phyloP scores from a whole-genome alignment of 2,329 filamentous ascomycete species.

The Diaporthe amygdali region DNA sequence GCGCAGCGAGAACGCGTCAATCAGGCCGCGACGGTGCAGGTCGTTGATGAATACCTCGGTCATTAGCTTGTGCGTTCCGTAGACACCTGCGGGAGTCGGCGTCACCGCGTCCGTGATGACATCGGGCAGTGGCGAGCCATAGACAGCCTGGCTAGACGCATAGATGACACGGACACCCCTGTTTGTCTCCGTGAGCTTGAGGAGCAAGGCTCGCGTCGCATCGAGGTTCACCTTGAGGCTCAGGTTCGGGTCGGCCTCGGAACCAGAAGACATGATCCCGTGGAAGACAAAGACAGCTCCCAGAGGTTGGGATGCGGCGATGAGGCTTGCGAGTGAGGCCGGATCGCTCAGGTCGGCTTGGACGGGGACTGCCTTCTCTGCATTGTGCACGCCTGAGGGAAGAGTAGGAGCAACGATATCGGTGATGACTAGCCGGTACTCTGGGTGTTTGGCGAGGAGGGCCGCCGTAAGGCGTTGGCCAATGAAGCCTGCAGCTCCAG shows the following conservation, averaged over 20 bases:
- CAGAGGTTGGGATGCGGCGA: constrained; percentile 21
- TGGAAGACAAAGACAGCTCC: constrained; percentile 60
- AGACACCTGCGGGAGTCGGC: constrained; percentile 61
- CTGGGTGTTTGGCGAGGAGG: constrained; percentile 49
- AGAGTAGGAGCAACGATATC: constrained; percentile 40
- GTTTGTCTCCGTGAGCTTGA: constrained; percentile 21
- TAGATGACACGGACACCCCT: constrained; percentile 24
- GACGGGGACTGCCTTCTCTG: constrained; percentile 2
- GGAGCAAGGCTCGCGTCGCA: constrained; percentile 24
- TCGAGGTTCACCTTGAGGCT: constrained; percentile 23
- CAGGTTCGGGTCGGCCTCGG: constrained; percentile 62
- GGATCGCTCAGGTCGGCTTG: constrained; percentile 24
- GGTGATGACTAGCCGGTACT: constrained; percentile 55
- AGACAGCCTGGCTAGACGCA: constrained; percentile 62
- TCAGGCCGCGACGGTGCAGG: constrained; percentile 52
- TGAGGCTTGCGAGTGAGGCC: constrained; percentile 19
- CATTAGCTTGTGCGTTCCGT: constrained; percentile 67
- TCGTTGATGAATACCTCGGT: constrained; percentile 64
- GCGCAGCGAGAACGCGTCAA: constrained; percentile 52
- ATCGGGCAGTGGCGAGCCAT: constrained; percentile 44
- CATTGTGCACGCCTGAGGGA: not conserved
- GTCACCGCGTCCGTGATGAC: constrained; percentile 44
- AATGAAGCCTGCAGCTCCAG: constrained; percentile 68
- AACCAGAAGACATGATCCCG: constrained; percentile 67
- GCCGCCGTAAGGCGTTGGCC: constrained; percentile 64